These are phyloP conservation scores for Penicillium sp. DNA, from an alignment of 2,329 filamentous ascomycete species.

Conservation along the genomic window DNA sequence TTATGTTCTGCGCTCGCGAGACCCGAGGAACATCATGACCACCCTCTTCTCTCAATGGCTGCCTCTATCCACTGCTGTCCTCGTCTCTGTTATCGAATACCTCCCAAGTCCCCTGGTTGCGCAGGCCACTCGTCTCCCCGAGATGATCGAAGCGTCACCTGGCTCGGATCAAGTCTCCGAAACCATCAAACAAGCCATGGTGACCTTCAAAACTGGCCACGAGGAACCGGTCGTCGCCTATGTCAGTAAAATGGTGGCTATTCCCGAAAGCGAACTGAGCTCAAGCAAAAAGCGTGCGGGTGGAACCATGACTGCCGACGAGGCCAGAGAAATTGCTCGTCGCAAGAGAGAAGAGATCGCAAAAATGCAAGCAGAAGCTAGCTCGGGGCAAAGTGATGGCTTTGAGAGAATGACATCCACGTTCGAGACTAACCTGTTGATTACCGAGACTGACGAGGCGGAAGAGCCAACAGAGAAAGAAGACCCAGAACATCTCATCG, in stretches of 20 bases:
- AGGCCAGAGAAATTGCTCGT: slow-evolving; percentile 82
- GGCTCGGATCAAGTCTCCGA: slow-evolving; percentile 71
- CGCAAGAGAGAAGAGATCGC: slow-evolving; percentile 89
- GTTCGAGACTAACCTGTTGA: slow-evolving; percentile 61
- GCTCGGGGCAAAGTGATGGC: slow-evolving; percentile 47
- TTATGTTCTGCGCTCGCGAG: slow-evolving; percentile 81
- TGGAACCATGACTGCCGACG: slow-evolving; percentile 76
- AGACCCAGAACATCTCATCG: slow-evolving; percentile 86
- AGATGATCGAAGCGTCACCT: slow-evolving; percentile 76
- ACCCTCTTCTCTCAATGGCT: slow-evolving; percentile 89
- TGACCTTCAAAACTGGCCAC: slow-evolving; percentile 70
- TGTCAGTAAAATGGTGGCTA: slow-evolving; percentile 96
- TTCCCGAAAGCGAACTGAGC: slow-evolving; percentile 88
- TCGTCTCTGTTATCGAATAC: slow-evolving; percentile 93
- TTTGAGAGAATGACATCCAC: slow-evolving; percentile 62
- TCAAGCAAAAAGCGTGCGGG: slow-evolving; percentile 75
- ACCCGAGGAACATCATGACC: slow-evolving; percentile 79
- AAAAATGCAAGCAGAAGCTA: slow-evolving; percentile 67
- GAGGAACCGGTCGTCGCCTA: slow-evolving; percentile 86
- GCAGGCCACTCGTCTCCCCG: slow-evolving; percentile 77
- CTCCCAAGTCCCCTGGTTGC: slow-evolving; percentile 80
- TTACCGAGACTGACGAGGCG: slow-evolving; percentile 50
- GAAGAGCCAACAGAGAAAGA: slow-evolving; percentile 59
- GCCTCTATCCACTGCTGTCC: slow-evolving; percentile 84
- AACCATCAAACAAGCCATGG: slow-evolving; percentile 75